A percentile compares a stretch with the other conserved stretches of the same genome.
These are phyloP conservation scores for Euphorbia tirucalli DNA, from an alignment of 345 rosid genomes.

Conservation along the genomic window DNA sequence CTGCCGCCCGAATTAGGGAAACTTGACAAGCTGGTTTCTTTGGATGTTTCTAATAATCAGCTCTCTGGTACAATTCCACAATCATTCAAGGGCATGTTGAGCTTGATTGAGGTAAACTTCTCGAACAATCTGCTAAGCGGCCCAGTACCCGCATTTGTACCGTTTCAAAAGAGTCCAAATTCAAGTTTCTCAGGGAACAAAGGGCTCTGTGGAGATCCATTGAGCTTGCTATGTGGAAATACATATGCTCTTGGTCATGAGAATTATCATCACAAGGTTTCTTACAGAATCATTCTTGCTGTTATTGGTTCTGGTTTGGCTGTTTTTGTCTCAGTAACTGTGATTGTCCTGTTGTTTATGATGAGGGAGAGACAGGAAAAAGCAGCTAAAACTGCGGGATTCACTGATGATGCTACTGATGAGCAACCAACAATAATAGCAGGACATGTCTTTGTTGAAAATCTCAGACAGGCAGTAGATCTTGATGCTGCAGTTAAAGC, in stretches of 20 bases:
- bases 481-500: constrained; percentile 82
- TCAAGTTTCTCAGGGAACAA: constrained; percentile 77
- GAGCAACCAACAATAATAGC: constrained; percentile 65
- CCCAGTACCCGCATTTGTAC: constrained; percentile 54
- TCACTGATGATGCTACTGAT: constrained; percentile 43
- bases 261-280: constrained; percentile 71
- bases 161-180: constrained; percentile 81
- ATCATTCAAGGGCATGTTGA: constrained; percentile 34
- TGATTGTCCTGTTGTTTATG: constrained; percentile 87
- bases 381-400: constrained; percentile 49
- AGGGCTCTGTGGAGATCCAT: constrained; percentile 87
- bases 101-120: constrained; percentile 35
- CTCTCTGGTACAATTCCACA: constrained; percentile 32
- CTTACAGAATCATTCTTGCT: constrained; percentile 74
- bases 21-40: constrained; percentile 37
- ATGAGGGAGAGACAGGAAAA: constrained; percentile 95
- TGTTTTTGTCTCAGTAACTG: constrained; percentile 74
- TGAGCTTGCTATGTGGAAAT: constrained; percentile 55
- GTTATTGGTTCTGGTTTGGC: constrained; percentile 91
- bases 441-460: constrained; percentile 76
- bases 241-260: constrained; percentile 36
- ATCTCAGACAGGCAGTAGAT: constrained; percentile 86
- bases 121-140: constrained; percentile 30
- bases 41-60: constrained; percentile 36
- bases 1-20: constrained; percentile 35